phyloP scores from a whole-genome alignment of 169 alveolate species.

The Eimeria praecox region DNA sequence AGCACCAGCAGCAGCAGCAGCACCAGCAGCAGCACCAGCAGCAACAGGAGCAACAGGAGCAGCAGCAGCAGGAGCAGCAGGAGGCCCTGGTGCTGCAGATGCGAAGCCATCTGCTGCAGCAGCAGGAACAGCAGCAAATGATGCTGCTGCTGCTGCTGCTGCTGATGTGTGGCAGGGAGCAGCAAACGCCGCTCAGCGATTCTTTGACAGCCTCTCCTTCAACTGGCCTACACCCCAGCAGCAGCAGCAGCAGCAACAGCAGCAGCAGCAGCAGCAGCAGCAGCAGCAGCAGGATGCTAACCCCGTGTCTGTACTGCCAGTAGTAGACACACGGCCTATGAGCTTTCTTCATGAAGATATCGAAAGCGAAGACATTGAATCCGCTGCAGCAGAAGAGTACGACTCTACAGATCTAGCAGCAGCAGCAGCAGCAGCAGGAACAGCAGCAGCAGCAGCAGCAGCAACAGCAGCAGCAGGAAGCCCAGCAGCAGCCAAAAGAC shows the following conservation, averaged over 20 bases:
- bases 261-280: not conserved
- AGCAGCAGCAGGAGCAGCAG: too few species aligned
- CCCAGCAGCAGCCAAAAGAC: not conserved
- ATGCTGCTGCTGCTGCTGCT: not conserved
- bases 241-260: not conserved
- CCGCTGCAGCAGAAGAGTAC: not conserved
- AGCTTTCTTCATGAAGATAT: not conserved
- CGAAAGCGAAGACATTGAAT: not conserved
- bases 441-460: not conserved
- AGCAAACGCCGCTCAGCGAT: not conserved
- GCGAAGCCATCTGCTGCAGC: not conserved
- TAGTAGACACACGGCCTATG: not conserved
- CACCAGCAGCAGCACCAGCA: too few species aligned
- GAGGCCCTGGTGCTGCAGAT: too few species aligned
- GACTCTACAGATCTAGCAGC: not conserved
- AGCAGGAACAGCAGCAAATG: too few species aligned
- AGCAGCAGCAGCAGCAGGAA: slow-evolving; percentile 19
- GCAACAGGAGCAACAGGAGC: not conserved
- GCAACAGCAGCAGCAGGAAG: not conserved
- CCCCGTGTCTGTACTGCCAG: not conserved
- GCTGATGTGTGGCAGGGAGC: not conserved
- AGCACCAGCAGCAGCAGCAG: not conserved
- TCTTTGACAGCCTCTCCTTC: not conserved
- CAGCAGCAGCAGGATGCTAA: not conserved
- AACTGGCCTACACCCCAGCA: not conserved